phyloP scores from a whole-genome alignment of 2,329 filamentous ascomycete genomes.

The Lasiodiplodia citricola region DNA sequence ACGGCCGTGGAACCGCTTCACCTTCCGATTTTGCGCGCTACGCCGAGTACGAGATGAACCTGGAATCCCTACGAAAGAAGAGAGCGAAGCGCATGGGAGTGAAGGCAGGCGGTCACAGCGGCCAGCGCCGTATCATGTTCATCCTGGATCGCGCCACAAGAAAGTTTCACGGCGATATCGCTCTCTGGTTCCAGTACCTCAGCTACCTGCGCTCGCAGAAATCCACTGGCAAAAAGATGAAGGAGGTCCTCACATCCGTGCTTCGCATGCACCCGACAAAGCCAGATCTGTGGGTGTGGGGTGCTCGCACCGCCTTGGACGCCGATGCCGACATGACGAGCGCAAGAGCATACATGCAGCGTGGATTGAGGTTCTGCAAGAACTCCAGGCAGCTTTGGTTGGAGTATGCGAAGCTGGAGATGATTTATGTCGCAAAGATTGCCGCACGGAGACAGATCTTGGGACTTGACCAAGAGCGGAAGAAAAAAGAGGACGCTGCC shows the following conservation, averaged over 20 bases:
- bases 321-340: constrained; percentile 84
- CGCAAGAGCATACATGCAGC: constrained; percentile 84
- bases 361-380: constrained; percentile 88
- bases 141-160: constrained; percentile 86
- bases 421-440: constrained; percentile 87
- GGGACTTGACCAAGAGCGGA: constrained; percentile 60
- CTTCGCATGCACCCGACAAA: constrained; percentile 86
- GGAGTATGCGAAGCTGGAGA: constrained; percentile 88
- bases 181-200: constrained; percentile 89
- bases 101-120: constrained; percentile 71
- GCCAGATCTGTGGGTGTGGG: constrained; percentile 80
- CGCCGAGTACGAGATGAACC: constrained; percentile 71
- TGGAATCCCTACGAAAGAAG: constrained; percentile 78
- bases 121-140: constrained; percentile 83
- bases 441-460: constrained; percentile 73
- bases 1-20: constrained; percentile 73
- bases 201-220: constrained; percentile 74
- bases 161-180: constrained; percentile 80
- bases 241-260: constrained; percentile 67
- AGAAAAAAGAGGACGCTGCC: constrained; percentile 44
- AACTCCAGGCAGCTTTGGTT: constrained; percentile 77
- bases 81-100: constrained; percentile 81
- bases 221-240: constrained; percentile 62
- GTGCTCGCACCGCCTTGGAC: constrained; percentile 79
- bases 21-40: constrained; percentile 84